Base-by-base conservation (phyloP, 2,329 filamentous ascomycete species). In the Aspergillus arachidicola region DNA sequence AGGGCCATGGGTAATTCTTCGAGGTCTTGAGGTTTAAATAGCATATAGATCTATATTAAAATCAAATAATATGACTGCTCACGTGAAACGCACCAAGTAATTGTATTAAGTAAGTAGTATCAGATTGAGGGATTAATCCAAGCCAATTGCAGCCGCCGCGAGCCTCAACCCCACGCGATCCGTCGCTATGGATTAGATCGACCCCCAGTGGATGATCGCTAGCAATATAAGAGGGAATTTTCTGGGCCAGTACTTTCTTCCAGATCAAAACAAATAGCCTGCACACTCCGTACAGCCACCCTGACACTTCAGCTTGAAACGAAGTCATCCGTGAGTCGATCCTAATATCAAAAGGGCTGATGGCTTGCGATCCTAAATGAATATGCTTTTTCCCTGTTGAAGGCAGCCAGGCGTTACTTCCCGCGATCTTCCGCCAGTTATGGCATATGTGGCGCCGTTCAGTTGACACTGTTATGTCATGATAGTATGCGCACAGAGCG, bases 191-290 rank as follows among this genome's bases (percentile, higher is more conserved):
- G 34, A 23, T 58, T 58, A 58, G 48, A 51, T 51, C 48, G 28
- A n/a, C 12, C 16, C 48, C 28, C n/a, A n/a, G 48, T 21, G 45
- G 55, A 53, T 28, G 23, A 38, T 21, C 53, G 21, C 34, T 38
- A 14, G 6, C 19, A 16, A 55, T 43, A 30, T 60, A 54, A 64
- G 64, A 62, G 64, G 64, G 62, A 66, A 64, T 65, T 63, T 55
- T 53, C 23, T 51, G 30, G 9, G 54, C 63, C 60, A 64, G 38
- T 48, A 50, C 36, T 62, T 43, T 36, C 28, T 38, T 26, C 46
- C 34, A 59, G 19, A n/a, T 21, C 30, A 51, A 19, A 55, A 51
- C 45, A 38, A 34, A 43, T 59, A 6, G 21, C 21, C 19, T 62
- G 55, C 30, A 21, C 10, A 32, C 9, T 6, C 11, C 9, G 28